Base-by-base conservation (phyloP, 768 basidiomycete genomes). In the Mycena vitilis region DNA sequence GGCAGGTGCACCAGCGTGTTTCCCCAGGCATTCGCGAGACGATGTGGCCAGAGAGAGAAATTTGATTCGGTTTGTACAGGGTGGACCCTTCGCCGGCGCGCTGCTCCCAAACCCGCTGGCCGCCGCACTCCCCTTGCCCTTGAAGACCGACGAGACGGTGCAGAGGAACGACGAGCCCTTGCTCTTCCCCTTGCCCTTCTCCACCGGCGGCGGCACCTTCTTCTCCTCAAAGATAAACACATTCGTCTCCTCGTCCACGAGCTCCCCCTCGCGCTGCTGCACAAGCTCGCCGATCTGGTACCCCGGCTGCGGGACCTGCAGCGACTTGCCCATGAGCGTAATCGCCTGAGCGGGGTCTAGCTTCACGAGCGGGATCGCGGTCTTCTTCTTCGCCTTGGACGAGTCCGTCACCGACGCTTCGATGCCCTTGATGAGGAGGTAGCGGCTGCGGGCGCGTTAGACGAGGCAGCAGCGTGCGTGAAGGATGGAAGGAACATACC, bases 231-330 rank as follows among this genome's bases (percentile, higher is more conserved):
- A 85, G 20, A 89, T 79, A 1, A 70, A 76, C 60, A 74, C 56
- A 73, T 91, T 91, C 36, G 86, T 87, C 4, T 78, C 79, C 57
- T 85, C 84, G 2, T 83, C 84, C 12, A 80, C 52, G 45, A 76
- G 78, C 66, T 86, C 86, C 20, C 68, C 66, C 53, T 77, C 66
- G 47, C 87, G 80, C 20, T 77, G 81, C 5, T 74, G 68, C 42
- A 90, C 76, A 10, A 91, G 78, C 56, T 76, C 79, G 63, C 85
- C 82, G 37, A 92, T 78, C 60, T 87, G 86, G 77, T 84, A 82
- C 2, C 84, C 80, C 0, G 89, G 88, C 66, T 89, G 84, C 0
- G 91, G 90, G 53, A 92, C 86, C 60, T 81, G 76, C 42, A 92
- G 81, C 1, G 60, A 51, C 37, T 76, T 78, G n/a, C 48, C 45